Evolutionary conservation across 495 filamentous ascomycete species (phyloP).

Genomic region (Xylaria cubensis): DNA sequence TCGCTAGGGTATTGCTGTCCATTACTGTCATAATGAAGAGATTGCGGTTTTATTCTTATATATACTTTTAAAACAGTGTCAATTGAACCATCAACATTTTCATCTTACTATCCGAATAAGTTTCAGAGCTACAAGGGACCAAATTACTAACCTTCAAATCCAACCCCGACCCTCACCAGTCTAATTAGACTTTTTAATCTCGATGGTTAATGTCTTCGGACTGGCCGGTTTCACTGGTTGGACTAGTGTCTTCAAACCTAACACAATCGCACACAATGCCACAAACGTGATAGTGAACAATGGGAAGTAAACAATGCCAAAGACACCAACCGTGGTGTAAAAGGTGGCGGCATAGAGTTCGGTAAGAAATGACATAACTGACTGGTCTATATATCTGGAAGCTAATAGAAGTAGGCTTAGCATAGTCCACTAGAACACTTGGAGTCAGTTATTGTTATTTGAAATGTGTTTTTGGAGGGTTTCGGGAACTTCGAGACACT

Average conservation of each 20-base stretch:
- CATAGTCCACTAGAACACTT: background rate
- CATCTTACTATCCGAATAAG: background rate
- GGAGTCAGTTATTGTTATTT: no score
- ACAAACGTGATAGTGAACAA: background rate
- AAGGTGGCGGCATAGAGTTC: background rate
- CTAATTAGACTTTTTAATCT: background rate
- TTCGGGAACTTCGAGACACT: no score
- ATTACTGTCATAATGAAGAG: no score
- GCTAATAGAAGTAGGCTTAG: background rate
- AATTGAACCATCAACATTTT: background rate
- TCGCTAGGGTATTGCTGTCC: no score
- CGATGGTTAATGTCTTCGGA: background rate
- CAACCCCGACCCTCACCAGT: background rate
- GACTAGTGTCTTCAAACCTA: background rate
- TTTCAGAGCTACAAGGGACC: background rate
- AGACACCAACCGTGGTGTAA: background rate
- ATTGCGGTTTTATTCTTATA: background rate
- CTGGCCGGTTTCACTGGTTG: background rate
- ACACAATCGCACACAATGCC: no score
- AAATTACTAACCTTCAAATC: background rate
- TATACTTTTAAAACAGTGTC: background rate
- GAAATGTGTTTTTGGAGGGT: no score
- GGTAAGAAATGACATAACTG: background rate
- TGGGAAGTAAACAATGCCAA: background rate
- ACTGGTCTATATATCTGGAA: background rate